These are phyloP conservation scores for Alternaria sp. DNA, from an alignment of 2,329 filamentous ascomycete genomes.

Conservation along the genomic window DNA sequence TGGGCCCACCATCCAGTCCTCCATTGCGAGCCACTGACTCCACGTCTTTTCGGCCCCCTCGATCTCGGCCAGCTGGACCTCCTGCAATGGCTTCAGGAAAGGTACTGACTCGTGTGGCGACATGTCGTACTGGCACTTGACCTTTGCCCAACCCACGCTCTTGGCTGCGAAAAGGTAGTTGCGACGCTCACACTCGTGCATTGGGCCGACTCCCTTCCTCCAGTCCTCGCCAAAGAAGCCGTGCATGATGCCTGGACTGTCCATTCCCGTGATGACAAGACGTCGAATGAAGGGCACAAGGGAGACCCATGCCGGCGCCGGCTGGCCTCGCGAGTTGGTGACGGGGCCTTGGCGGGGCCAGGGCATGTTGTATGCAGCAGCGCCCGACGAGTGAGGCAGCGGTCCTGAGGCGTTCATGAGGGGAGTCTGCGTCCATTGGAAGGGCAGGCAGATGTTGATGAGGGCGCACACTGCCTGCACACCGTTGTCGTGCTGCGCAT, in stretches of 20 bases:
- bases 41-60: conserved; percentile 81
- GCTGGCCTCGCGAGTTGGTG: conserved; percentile 45
- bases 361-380: conserved; percentile 44
- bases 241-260: conserved; percentile 83
- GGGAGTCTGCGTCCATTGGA: conserved; percentile 69
- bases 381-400: conserved; percentile 38
- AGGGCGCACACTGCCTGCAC: conserved; percentile 90
- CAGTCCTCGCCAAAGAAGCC: conserved; percentile 98
- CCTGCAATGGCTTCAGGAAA: conserved; percentile 82
- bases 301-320: conserved; percentile 62
- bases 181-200: conserved; percentile 87
- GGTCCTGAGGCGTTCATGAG: conserved; percentile 48
- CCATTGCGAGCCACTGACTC: conserved; percentile 96
- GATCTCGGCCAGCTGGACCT: conserved; percentile 79
- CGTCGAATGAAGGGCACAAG: conserved; percentile 89
- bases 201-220: conserved; percentile 75
- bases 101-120: conserved; percentile 81
- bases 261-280: conserved; percentile 89
- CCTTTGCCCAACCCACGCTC: conserved; percentile 84
- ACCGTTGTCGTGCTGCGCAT: conserved; percentile 80
- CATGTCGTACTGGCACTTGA: conserved; percentile 92
- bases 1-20: conserved; percentile 97
- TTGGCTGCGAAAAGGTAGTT: conserved; percentile 97
- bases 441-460: conserved; percentile 90
- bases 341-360: conserved; percentile 53